A percentile compares a stretch with the other conserved stretches of the same genome.
These are phyloP conservation scores for Flaveria linearis DNA, from an alignment of 129 eudicot genomes.

Conservation along the genomic window DNA sequence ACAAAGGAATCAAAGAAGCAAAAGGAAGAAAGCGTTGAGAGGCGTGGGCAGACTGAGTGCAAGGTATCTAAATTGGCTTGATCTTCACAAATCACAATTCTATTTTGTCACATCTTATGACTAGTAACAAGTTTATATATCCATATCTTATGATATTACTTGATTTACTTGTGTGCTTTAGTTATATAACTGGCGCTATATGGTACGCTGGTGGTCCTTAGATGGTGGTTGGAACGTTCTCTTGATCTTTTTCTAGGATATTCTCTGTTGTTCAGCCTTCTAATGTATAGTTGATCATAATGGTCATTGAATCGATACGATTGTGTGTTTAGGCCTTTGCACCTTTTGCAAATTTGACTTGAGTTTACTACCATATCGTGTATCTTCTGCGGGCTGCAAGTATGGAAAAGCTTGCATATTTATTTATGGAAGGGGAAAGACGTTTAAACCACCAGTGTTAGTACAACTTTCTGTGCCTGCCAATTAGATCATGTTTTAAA, in stretches of 20 bases:
- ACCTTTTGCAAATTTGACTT: conserved; percentile 3
- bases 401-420: no score
- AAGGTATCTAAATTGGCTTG: conserved; percentile 47
- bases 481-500: no score
- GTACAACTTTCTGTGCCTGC: no score
- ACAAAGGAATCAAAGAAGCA: background rate
- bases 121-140: background rate
- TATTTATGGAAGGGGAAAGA: no score
- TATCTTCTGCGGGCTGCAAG: no score
- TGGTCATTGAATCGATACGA: background rate
- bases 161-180: conserved; percentile 22
- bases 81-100: background rate
- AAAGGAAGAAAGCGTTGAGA: background rate
- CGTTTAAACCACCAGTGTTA: no score
- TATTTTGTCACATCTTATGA: background rate
- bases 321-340: conserved; percentile 21
- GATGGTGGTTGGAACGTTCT: background rate
- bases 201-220: background rate
- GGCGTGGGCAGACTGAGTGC: conserved; percentile 48
- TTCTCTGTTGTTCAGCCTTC: background rate
- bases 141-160: conserved; percentile 7
- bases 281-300: background rate
- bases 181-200: conserved; percentile 8
- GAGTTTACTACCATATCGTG: conserved; percentile 32
- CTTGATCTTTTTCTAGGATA: background rate